Evolutionary conservation across 192 early-diverging fungal species (phyloP).

Genomic region (Dissophora ornata): DNA sequence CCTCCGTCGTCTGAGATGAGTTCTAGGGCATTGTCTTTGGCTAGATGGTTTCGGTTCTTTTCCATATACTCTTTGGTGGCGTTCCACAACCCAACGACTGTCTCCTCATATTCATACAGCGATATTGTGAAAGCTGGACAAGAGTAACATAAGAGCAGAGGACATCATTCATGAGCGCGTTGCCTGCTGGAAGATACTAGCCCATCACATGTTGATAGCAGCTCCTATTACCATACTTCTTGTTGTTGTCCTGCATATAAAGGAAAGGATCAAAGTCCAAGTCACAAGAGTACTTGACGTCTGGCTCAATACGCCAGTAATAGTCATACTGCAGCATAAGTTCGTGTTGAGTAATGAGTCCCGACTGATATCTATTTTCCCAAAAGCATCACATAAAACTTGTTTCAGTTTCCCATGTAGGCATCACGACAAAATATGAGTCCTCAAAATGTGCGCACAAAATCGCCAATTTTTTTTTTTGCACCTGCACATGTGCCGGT

Average conservation of each 20-base stretch:
- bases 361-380: conserved; percentile 74
- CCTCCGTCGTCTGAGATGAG: conserved; percentile 70
- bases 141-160: neutral
- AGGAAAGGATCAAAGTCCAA: conserved; percentile 88
- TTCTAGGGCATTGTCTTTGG: conserved; percentile 51
- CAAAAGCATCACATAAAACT: neutral
- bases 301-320: conserved; percentile 92
- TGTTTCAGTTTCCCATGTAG: no score
- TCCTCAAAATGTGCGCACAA: no score
- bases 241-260: conserved; percentile 79
- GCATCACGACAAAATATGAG: no score
- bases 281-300: conserved; percentile 83
- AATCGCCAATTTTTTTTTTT: no score
- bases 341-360: conserved; percentile 82
- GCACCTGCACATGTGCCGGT: conserved; percentile 83
- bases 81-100: conserved; percentile 80
- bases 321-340: conserved; percentile 77
- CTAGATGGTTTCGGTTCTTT: conserved; percentile 60
- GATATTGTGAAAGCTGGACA: conserved; percentile 75
- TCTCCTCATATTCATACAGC: conserved; percentile 74
- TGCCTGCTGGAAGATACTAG: no score
- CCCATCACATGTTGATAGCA: no score
- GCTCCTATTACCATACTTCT: conserved; percentile 88
- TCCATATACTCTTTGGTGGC: conserved; percentile 66
- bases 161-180: no score